Percentiles rank a stretch among this genome's conserved stretches.
These are phyloP conservation scores for Globisporangium abappressorium DNA, from an alignment of 352 stramenopile genomes.

Conservation along the genomic window DNA sequence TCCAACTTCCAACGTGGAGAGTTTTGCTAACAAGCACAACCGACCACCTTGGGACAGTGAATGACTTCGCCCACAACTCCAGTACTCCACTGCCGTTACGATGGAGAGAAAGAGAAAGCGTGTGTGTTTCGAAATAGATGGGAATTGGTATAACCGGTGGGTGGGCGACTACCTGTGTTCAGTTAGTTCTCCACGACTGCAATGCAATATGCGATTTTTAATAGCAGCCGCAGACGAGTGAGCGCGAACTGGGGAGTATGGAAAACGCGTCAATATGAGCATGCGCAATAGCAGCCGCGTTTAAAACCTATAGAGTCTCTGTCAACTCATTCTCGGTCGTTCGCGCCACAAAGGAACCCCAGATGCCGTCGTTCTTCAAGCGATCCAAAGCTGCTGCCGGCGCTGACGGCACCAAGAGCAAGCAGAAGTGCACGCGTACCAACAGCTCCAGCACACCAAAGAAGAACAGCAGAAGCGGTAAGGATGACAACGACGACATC, in stretches of 20 bases:
- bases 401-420: not conserved
- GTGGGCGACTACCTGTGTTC: no score
- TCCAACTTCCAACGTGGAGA: no score
- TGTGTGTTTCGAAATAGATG: not conserved
- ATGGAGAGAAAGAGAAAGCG: no score
- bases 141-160: not conserved
- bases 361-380: constrained; percentile 22
- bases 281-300: not conserved
- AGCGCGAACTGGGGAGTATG: not conserved
- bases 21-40: no score
- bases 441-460: not conserved
- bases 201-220: not conserved
- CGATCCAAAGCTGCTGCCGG: not conserved
- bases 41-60: not conserved
- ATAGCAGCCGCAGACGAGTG: not conserved
- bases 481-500: not conserved
- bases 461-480: not conserved
- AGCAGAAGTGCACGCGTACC: not conserved
- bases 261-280: not conserved
- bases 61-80: not conserved
- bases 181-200: not conserved
- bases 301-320: not conserved
- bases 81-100: not conserved
- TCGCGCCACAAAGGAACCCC: not conserved
- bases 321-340: not conserved